A percentile compares a stretch with the other conserved stretches of the same genome.
These are phyloP conservation scores for Oryza nivara DNA, from an alignment of 176 grass and related monocot genomes.

Conservation along the genomic window DNA sequence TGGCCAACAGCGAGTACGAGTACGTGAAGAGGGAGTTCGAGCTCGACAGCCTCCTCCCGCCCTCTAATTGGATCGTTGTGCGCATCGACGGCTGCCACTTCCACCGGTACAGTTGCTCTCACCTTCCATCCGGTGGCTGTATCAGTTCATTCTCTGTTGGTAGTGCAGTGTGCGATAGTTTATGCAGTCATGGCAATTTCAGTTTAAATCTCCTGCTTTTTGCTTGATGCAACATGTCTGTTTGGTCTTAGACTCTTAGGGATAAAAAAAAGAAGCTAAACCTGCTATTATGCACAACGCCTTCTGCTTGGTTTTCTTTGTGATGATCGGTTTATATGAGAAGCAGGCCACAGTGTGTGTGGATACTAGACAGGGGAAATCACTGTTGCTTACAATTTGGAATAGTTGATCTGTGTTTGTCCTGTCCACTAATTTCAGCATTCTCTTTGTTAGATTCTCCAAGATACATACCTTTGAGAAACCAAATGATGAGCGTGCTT, in stretches of 20 bases:
- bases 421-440: slow-evolving; percentile 29
- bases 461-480: slow-evolving; percentile 73
- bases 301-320: neutral
- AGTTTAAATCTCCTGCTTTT: neutral
- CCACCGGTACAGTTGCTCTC: too few relatives aligned
- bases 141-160: neutral
- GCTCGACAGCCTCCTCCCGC: too few relatives aligned
- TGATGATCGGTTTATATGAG: neutral
- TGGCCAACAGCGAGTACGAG: too few relatives aligned
- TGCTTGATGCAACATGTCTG: neutral
- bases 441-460: slow-evolving; percentile 69
- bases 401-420: slow-evolving; percentile 8
- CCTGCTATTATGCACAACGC: neutral
- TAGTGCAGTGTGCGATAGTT: neutral
- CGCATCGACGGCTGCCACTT: too few relatives aligned
- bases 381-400: neutral
- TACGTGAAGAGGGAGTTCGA: too few relatives aligned
- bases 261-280: neutral
- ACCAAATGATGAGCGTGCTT: slow-evolving; percentile 74
- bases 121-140: too few relatives aligned
- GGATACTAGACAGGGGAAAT: neutral
- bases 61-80: too few relatives aligned
- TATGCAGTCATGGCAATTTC: neutral
- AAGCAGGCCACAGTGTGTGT: neutral
- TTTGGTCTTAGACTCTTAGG: neutral